Evolutionary conservation across 192 early-diverging fungal species (phyloP).

Genomic region (Spizellomyces sp.): DNA sequence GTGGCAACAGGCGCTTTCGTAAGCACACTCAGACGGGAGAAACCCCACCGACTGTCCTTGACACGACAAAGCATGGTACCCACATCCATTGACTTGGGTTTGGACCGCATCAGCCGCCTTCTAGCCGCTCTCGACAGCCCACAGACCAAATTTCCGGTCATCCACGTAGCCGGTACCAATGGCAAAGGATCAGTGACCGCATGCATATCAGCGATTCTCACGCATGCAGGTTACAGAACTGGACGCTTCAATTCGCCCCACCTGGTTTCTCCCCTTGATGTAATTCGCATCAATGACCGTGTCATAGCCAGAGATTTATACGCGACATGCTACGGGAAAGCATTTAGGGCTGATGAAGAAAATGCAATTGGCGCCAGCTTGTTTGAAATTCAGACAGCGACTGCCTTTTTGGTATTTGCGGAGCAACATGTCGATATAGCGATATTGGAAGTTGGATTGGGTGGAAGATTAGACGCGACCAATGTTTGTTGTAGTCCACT

Average conservation of each 20-base stretch:
- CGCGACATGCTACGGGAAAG: background rate
- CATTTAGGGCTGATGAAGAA: constrained; percentile 4
- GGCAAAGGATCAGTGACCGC: constrained; percentile 86
- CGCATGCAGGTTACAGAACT: constrained; percentile 32
- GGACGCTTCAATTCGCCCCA: constrained; percentile 83
- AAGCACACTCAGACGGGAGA: too few species aligned
- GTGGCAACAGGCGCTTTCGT: too few species aligned
- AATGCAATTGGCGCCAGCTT: constrained; percentile 49
- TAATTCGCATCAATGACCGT: constrained; percentile 59
- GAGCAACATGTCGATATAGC: constrained; percentile 66
- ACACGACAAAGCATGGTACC: background rate
- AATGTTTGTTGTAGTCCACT: constrained; percentile 64
- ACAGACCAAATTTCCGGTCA: constrained; percentile 47
- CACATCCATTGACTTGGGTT: constrained; percentile 37
- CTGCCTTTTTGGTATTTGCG: constrained; percentile 44
- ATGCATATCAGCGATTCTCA: constrained; percentile 36
- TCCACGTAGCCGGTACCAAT: constrained; percentile 90
- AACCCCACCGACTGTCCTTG: too few species aligned
- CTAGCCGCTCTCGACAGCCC: constrained; percentile 53
- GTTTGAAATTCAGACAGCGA: constrained; percentile 74
- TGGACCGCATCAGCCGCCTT: constrained; percentile 52
- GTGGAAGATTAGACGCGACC: constrained; percentile 80
- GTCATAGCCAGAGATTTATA: constrained; percentile 48
- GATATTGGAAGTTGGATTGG: constrained; percentile 84
- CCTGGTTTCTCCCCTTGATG: constrained; percentile 67